Base-by-base conservation (phyloP, 2,329 filamentous ascomycete species). In the Alternaria solani region DNA sequence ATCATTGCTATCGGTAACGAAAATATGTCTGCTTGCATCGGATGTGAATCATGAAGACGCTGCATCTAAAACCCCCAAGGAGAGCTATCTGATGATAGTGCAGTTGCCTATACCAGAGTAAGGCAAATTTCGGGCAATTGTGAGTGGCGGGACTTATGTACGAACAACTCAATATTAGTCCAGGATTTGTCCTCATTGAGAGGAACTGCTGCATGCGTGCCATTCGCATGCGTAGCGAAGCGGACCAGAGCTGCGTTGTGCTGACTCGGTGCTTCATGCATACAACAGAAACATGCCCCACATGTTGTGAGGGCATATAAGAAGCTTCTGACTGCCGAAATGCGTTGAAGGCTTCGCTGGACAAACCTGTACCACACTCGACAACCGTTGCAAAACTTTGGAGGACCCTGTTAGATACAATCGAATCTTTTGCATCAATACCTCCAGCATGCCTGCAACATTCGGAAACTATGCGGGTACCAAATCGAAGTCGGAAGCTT, bases 401-500 rank as follows among this genome's bases (percentile, higher is more conserved):
- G 34, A n/a, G 20, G 7, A n/a, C 36, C 26, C 5, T 16, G 14
- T n/a, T 1, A 14, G 9, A 49, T n/a, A 7, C 7, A 23, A 49
- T 2, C 2, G n/a, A 2, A 42, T 25, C 11, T 30, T 43, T n/a
- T 4, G 20, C 16, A 4, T 26, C 2, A 25, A 36, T 14, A 26
- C 8, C 46, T 26, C 36, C 14, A 38, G 2, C 12, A 49, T 49
- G 14, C 42, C 23, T 44, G 14, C 32, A 38, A 49, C 14, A n/a
- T 48, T 58, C 28, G 48, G 51, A 43, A 61, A 58, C 28, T 61
- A 61, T n/a, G 32, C 55, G 14, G 54, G 47, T 18, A 61, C 34
- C 20, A 56, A 63, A 39, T 41, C 51, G 30, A 64, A 61, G 4
- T 57, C 48, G 9, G 42, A 67, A 20, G 43, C 56, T 23, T 55